Evolutionary conservation across 768 basidiomycete genomes (phyloP).

Genomic region (Serendipita indica): DNA sequence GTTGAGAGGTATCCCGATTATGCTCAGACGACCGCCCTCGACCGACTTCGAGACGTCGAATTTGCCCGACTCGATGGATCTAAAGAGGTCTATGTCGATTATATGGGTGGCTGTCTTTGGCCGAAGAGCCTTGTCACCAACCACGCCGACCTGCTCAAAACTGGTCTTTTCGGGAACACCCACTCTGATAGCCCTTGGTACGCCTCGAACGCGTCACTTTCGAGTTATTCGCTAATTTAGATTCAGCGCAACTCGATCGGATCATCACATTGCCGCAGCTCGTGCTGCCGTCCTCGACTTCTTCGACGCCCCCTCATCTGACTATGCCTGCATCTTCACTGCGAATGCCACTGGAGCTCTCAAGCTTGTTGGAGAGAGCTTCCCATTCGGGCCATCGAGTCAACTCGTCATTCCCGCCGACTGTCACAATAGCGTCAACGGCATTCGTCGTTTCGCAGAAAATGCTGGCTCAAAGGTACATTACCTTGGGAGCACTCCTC

Average conservation of each 20-base stretch:
- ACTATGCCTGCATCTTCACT: slow-evolving; percentile 68
- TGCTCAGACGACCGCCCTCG: slow-evolving; percentile 52
- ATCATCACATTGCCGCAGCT: slow-evolving; percentile 52
- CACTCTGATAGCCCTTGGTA: slow-evolving; percentile 73
- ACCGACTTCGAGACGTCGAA: slow-evolving; percentile 49
- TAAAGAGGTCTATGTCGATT: slow-evolving; percentile 70
- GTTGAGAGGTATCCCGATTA: slow-evolving; percentile 37
- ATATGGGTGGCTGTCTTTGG: slow-evolving; percentile 72
- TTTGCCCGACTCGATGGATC: slow-evolving; percentile 41
- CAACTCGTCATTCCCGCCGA: slow-evolving; percentile 56
- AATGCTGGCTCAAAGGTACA: slow-evolving; percentile 38
- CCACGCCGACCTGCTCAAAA: slow-evolving; percentile 53
- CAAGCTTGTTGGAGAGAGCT: slow-evolving; percentile 71
- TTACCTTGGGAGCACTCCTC: slow-evolving; percentile 49
- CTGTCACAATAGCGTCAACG: slow-evolving; percentile 75
- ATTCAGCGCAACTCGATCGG: slow-evolving; percentile 54
- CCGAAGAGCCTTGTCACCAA: slow-evolving; percentile 62
- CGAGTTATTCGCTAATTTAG: not conserved
- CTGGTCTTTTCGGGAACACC: slow-evolving; percentile 62
- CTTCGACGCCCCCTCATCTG: slow-evolving; percentile 56
- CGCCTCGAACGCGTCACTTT: not conserved
- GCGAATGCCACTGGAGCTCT: slow-evolving; percentile 65
- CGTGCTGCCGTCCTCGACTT: slow-evolving; percentile 58
- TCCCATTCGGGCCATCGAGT: slow-evolving; percentile 47
- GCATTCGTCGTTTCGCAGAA: slow-evolving; percentile 57